Percentiles rank a stretch among this genome's conserved stretches.
Conservation (phyloP, 768 basidiomycete genomes). For the Lyophyllum atratum region DNA sequence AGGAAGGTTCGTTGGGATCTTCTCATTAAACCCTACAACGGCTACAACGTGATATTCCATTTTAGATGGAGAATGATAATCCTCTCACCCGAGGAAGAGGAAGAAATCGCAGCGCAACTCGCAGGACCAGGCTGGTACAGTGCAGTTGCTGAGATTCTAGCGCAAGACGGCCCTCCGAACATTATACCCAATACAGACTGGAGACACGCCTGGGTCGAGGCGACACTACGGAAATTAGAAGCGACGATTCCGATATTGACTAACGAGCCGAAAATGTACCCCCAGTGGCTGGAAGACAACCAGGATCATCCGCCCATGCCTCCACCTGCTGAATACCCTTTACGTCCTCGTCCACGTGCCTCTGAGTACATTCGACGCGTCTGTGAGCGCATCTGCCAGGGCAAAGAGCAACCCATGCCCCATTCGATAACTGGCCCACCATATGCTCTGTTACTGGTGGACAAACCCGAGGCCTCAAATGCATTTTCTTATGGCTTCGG, state of each 20-base stretch:
- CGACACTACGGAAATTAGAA: slow-evolving; percentile 80
- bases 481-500: slow-evolving; percentile 98
- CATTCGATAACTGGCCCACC: slow-evolving; percentile 78
- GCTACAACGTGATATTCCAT: neutral
- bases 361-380: slow-evolving; percentile 67
- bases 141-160: slow-evolving; percentile 79
- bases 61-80: slow-evolving; percentile 86
- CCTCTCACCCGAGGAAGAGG: slow-evolving; percentile 91
- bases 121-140: slow-evolving; percentile 86
- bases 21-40: neutral
- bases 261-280: slow-evolving; percentile 53
- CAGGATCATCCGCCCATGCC: slow-evolving; percentile 63
- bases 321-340: slow-evolving; percentile 79
- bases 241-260: slow-evolving; percentile 67
- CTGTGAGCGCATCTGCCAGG: slow-evolving; percentile 46
- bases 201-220: slow-evolving; percentile 86
- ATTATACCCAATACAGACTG: slow-evolving; percentile 81
- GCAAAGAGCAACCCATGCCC: slow-evolving; percentile 41
- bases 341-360: slow-evolving; percentile 82
- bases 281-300: slow-evolving; percentile 56
- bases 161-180: slow-evolving; percentile 58
- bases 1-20: slow-evolving; percentile 60
- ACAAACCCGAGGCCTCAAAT: slow-evolving; percentile 80
- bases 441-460: slow-evolving; percentile 88
- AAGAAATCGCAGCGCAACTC: slow-evolving; percentile 80